Percentiles rank a stretch among this genome's conserved stretches.
Conservation (phyloP, 164 flowering plant genomes). For the Dillenia suffruticosa region DNA sequence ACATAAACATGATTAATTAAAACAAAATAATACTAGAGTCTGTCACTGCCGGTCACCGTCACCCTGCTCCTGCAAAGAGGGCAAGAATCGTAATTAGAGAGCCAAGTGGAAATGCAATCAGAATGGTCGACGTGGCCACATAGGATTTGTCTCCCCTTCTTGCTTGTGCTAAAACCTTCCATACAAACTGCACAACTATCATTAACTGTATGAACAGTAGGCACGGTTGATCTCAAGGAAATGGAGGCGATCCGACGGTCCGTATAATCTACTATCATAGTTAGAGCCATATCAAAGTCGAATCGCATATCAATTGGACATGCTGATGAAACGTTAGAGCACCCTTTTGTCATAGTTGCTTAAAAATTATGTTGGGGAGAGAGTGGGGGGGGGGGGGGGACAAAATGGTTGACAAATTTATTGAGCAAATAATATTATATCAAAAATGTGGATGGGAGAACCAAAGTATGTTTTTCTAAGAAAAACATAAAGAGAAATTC, state of each 20-base stretch:
- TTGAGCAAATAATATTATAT: no score
- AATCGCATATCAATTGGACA: slow-evolving; percentile 7
- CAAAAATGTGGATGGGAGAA: no score
- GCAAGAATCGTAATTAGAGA: slow-evolving; percentile 1
- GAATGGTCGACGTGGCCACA: slow-evolving; percentile 5
- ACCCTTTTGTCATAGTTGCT: no score
- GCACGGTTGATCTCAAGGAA: slow-evolving; percentile 13
- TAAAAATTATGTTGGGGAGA: no score
- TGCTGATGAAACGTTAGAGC: background rate
- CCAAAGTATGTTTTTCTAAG: no score
- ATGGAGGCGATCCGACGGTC: background rate
- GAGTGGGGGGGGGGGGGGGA: no score
- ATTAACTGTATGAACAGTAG: slow-evolving; percentile 6
- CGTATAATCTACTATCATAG: background rate
- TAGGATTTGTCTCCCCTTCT: background rate
- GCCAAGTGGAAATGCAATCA: slow-evolving; percentile 1
- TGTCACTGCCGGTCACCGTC: background rate
- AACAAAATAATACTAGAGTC: no score
- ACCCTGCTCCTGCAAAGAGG: slow-evolving; percentile 3
- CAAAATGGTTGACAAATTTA: no score
- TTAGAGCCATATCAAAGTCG: slow-evolving; percentile 20
- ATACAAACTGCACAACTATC: slow-evolving; percentile 13
- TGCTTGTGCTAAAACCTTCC: slow-evolving; percentile 2
- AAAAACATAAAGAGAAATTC: no score
- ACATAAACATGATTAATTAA: no score